phyloP scores from a whole-genome alignment of 2,329 filamentous ascomycete species.

The Macrophomina pseudophaseolina region DNA sequence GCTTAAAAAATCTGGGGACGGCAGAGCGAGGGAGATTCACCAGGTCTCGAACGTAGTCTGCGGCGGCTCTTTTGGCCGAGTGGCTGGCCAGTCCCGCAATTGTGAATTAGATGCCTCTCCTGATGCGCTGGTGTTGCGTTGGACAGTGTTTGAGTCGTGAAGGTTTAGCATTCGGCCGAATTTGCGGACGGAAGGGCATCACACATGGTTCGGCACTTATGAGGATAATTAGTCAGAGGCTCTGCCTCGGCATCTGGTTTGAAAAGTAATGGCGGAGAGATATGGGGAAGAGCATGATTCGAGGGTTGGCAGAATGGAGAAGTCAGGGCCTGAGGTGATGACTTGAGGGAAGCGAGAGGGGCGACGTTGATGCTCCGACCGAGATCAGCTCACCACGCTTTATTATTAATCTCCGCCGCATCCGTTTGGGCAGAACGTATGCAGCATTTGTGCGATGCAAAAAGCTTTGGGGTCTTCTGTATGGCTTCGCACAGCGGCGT shows the following conservation, averaged over 20 bases:
- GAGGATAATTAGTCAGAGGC: neutral
- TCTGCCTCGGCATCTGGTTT: neutral
- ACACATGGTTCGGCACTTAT: neutral
- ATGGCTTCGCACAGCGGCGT: constrained; percentile 35
- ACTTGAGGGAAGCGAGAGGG: constrained; percentile 27
- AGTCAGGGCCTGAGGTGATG: neutral
- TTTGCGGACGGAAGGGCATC: neutral
- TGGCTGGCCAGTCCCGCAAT: constrained; percentile 30
- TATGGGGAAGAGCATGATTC: neutral
- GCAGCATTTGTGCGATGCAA: constrained; percentile 34
- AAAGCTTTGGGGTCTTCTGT: constrained; percentile 40
- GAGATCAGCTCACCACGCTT: constrained; percentile 33
- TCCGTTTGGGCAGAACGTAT: constrained; percentile 29
- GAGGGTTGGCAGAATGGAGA: neutral
- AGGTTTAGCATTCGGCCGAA: constrained; percentile 1
- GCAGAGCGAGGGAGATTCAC: neutral
- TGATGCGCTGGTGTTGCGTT: constrained; percentile 32
- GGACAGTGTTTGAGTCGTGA: constrained; percentile 31
- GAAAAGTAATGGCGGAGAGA: neutral
- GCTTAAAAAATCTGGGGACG: constrained; percentile 1
- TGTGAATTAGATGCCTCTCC: constrained; percentile 33
- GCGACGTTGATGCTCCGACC: constrained; percentile 32
- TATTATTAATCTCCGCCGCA: constrained; percentile 28
- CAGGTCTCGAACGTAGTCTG: constrained; percentile 34
- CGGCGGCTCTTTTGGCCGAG: constrained; percentile 27